phyloP scores from a whole-genome alignment of 306 rosid genomes.

The Rosa lucieae region DNA sequence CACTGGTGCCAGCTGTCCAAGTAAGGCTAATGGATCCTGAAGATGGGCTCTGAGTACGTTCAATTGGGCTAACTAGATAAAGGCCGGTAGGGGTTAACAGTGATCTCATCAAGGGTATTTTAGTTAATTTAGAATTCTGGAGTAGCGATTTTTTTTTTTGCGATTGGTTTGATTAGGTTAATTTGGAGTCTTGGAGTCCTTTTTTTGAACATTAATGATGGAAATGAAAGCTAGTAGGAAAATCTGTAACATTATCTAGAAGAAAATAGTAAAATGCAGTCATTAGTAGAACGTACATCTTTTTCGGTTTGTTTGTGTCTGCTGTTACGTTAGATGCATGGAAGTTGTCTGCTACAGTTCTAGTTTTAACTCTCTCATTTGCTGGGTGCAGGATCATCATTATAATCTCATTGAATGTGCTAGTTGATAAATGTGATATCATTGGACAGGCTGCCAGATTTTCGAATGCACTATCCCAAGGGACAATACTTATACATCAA shows the following conservation, averaged over 20 bases:
- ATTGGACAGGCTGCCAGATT: slow-evolving; percentile 59
- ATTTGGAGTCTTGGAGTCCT: not conserved
- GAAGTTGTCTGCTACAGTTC: too few relatives aligned
- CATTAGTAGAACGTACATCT: not conserved
- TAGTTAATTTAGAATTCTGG: too few relatives aligned
- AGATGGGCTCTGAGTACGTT: too few relatives aligned
- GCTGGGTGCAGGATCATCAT: slow-evolving; percentile 63
- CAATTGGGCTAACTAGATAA: too few relatives aligned
- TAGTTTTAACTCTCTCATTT: not conserved
- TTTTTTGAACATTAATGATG: not conserved
- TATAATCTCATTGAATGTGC: slow-evolving; percentile 60
- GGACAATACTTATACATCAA: slow-evolving; percentile 16
- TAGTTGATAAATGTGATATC: slow-evolving; percentile 54
- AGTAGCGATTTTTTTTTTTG: too few relatives aligned
- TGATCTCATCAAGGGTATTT: too few relatives aligned
- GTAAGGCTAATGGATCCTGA: too few relatives aligned
- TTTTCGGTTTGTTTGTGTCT: not conserved
- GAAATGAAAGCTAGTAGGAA: not conserved
- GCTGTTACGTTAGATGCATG: not conserved
- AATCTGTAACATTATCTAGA: not conserved
- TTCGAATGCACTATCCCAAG: slow-evolving; percentile 30
- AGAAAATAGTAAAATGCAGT: not conserved
- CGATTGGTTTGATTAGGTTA: not conserved
- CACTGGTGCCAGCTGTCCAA: too few relatives aligned
- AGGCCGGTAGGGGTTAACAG: too few relatives aligned